Evolutionary conservation across 2,329 filamentous ascomycete species (phyloP), one percentile per base, ranked within the genome.

Genomic region (Lithohypha guttulata): DNA sequence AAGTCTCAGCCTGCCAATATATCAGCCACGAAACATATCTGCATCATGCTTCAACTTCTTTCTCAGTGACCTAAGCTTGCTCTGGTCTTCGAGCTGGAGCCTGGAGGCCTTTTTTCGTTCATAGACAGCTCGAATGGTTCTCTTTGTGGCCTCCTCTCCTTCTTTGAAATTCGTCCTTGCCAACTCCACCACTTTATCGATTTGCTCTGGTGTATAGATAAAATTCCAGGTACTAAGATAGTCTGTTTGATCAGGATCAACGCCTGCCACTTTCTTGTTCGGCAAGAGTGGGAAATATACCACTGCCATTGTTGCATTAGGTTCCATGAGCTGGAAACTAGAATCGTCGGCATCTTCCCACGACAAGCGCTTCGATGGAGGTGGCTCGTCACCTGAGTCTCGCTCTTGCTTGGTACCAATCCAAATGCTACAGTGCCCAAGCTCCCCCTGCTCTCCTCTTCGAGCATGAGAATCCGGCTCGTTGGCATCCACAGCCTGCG

Each of bases 201-300:
- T 78, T 59, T 98, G 81, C 42, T 91, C 79, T 0, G 86, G 80
- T 2, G 83, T 93, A 59, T 96, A 98, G 20, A 95, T 79, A 57
- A 96, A 96, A 57, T 98, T 98, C 91, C 91, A 98, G 0, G 91
- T 98, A 50, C 78, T 84, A 66, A 96, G 77, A 60, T 86, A 96
- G 44, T 94, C 85, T 38, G 76, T 82, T 2, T 73, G 75, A 17
- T 79, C 77, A 0, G 91, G 91, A 50, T 94, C 81, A n/a, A 96
- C 80, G 29, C 76, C 82, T 0, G 79, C 73, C 0, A 85, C 80
- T 44, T 81, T 80, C 2, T 52, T 43, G 57, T 98, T 96, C 19
- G 81, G 75, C 10, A 96, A 67, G 45, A 95, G 79, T 0, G 91
- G 91, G 53, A 95, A 80, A 62, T 98, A 98, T 11, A 93, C 70